Evolutionary conservation across 2,329 filamentous ascomycete species (phyloP).

Genomic region (Penicillium sp.): DNA sequence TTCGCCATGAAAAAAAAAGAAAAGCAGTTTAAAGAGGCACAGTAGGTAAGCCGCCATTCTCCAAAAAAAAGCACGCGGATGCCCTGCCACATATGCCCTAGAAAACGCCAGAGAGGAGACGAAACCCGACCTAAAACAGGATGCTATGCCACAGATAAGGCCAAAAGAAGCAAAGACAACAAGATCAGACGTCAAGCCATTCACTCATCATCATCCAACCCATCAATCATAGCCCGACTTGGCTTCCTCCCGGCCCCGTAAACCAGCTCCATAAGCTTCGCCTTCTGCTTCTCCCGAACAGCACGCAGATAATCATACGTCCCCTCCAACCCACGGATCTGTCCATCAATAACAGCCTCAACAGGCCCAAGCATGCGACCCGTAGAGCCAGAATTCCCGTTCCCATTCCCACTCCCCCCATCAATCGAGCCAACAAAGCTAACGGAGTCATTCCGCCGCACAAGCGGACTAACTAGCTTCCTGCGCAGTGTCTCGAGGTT

Average conservation of each 20-base stretch:
- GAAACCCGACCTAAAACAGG: neutral
- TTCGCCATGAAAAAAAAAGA: neutral
- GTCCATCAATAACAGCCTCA: slow-evolving; percentile 65
- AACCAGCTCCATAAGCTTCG: slow-evolving; percentile 75
- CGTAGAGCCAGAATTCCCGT: slow-evolving; percentile 23
- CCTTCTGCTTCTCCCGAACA: slow-evolving; percentile 76
- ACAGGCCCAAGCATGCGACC: slow-evolving; percentile 61
- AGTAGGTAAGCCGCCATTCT: slow-evolving; percentile 2
- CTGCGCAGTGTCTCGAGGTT: slow-evolving; percentile 80
- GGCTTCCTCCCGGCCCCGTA: slow-evolving; percentile 55
- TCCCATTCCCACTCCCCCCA: slow-evolving; percentile 7
- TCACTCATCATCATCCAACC: slow-evolving; percentile 15
- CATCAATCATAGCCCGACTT: slow-evolving; percentile 24
- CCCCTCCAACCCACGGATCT: slow-evolving; percentile 77
- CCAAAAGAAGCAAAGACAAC: neutral
- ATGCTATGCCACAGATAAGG: slow-evolving; percentile 3
- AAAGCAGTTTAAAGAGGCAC: neutral
- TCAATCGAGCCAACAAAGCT: slow-evolving; percentile 35
- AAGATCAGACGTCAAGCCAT: neutral
- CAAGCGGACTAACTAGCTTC: slow-evolving; percentile 80
- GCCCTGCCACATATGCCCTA: slow-evolving; percentile 5
- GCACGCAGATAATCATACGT: slow-evolving; percentile 75
- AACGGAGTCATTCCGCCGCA: slow-evolving; percentile 62
- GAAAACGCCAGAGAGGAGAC: slow-evolving; percentile 5
- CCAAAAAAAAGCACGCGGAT: neutral